phyloP scores from a whole-genome alignment of 495 filamentous ascomycete species.

The Articulospora tetracladia region DNA sequence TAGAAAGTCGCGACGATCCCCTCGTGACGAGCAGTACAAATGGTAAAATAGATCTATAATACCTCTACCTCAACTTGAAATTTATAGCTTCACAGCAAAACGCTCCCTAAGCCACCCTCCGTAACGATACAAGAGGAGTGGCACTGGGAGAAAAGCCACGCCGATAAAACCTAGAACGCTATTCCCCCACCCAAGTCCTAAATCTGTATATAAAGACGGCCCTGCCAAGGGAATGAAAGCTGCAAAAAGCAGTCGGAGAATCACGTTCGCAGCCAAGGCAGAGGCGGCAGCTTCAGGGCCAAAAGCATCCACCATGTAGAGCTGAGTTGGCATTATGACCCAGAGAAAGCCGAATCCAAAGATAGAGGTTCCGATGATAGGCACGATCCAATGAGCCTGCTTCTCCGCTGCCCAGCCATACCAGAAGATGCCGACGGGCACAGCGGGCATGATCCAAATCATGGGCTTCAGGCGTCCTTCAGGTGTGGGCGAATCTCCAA shows the following conservation, averaged over 20 bases:
- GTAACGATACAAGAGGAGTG: conserved; percentile 7
- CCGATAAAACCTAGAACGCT: conserved; percentile 14
- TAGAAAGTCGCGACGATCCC: conserved; percentile 7
- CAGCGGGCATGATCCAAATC: conserved; percentile 51
- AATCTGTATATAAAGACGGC: conserved; percentile 27
- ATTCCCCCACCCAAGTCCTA: conserved; percentile 24
- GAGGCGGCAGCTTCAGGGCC: conserved; percentile 54
- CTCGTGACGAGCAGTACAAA: conserved; percentile 3
- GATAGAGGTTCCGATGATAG: conserved; percentile 62
- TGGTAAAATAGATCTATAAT: conserved; percentile 12
- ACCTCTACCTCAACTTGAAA: conserved; percentile 9
- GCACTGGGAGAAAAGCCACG: conserved; percentile 11
- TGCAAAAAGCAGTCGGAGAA: conserved; percentile 28
- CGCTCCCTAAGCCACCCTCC: conserved; percentile 8
- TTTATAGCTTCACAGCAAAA: conserved; percentile 12
- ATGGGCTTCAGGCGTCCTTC: conserved; percentile 70
- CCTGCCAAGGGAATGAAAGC: conserved; percentile 30
- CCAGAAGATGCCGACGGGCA: conserved; percentile 62
- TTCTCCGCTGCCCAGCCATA: conserved; percentile 70
- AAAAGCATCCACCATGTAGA: conserved; percentile 57
- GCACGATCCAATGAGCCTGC: conserved; percentile 65
- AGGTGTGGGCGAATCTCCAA: conserved; percentile 31
- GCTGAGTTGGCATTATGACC: conserved; percentile 39
- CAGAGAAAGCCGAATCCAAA: conserved; percentile 58
- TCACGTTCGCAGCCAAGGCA: conserved; percentile 31